Evolutionary conservation across 495 filamentous ascomycete genomes (phyloP), one percentile per base, ranked within the genome.

Genomic region (Aeminium ludgeri): DNA sequence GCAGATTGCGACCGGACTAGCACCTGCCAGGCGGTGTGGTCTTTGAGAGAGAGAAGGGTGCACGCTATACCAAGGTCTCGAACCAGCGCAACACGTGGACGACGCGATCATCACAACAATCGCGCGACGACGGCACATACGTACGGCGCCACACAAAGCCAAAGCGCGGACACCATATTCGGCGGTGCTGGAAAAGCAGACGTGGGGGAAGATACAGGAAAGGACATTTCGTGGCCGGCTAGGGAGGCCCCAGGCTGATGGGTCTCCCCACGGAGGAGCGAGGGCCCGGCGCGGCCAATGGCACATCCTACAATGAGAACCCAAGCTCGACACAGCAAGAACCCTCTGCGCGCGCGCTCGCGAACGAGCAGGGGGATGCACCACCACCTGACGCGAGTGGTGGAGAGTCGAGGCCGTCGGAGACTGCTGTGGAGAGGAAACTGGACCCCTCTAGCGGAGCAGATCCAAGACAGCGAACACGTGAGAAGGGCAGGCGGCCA

Each of bases 401-500:
- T 3, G 31, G 4, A 5, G 4, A 33, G 31, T 12, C 31, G 11
- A 12, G 16, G 4, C n/a, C 12, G 16, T 13, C n/a, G n/a, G 16
- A 17, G 31, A 33, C 31, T 33, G 11, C 12, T 33, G 31, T 3
- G 27, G 31, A 33, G 12, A 13, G 25, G 30, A 13, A 2, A 8
- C 36, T 38, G 6, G 36, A 38, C 27, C 36, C 36, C 11, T 18
- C 13, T 16, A 23, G 36, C 20, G 36, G 27, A n/a, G 6, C 11
- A 12, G 36, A 38, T n/a, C 13, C 36, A 20, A 15, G 36, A 31
- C 18, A 17, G 16, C 35, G 15, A 30, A 30, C 10, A 17, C 41
- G 34, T 20, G 36, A 35, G 45, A 48, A 27, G 18, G 43, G 19
- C 16, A 51, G 55, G 33, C 45, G 49, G 29, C 53, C 44, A 3